phyloP scores from a whole-genome alignment of 2,329 filamentous ascomycete genomes.

The Ceratocystis huliohia region DNA sequence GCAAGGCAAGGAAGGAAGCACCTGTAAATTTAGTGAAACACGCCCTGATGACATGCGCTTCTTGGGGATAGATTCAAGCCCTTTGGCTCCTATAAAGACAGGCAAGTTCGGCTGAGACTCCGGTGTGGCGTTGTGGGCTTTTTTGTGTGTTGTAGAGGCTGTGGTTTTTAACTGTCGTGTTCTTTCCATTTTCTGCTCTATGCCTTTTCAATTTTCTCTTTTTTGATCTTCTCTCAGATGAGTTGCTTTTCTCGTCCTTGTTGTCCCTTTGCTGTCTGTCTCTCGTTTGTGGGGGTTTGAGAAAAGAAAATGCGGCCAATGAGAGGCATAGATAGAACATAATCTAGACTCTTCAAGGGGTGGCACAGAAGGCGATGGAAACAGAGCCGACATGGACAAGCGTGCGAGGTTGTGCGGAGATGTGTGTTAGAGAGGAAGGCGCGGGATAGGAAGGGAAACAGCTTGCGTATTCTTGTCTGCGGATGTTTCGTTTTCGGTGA shows the following conservation, averaged over 20 bases:
- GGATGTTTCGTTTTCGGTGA: neutral
- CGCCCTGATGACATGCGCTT: neutral
- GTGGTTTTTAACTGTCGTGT: neutral
- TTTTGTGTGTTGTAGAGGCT: neutral
- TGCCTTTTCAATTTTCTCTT: neutral
- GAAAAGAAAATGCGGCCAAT: conserved; percentile 8
- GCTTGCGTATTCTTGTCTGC: too few species aligned
- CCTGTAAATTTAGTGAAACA: neutral
- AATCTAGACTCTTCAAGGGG: conserved; percentile 4
- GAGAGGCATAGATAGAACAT: neutral
- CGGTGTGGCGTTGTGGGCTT: neutral
- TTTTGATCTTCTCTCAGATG: neutral
- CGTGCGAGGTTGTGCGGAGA: neutral
- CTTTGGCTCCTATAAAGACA: neutral
- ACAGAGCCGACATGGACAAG: neutral
- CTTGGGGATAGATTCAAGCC: neutral
- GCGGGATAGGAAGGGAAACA: neutral
- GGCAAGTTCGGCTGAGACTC: conserved; percentile 2
- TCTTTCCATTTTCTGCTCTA: neutral
- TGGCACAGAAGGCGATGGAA: conserved; percentile 1
- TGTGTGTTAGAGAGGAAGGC: neutral
- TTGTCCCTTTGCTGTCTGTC: neutral
- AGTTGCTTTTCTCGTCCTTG: neutral
- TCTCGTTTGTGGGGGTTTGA: neutral
- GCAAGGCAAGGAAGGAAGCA: neutral